Evolutionary conservation across 225 moss, liverwort and hornwort genomes (phyloP), one percentile per base, ranked within the genome.

Genomic region (Asterella californica): DNA sequence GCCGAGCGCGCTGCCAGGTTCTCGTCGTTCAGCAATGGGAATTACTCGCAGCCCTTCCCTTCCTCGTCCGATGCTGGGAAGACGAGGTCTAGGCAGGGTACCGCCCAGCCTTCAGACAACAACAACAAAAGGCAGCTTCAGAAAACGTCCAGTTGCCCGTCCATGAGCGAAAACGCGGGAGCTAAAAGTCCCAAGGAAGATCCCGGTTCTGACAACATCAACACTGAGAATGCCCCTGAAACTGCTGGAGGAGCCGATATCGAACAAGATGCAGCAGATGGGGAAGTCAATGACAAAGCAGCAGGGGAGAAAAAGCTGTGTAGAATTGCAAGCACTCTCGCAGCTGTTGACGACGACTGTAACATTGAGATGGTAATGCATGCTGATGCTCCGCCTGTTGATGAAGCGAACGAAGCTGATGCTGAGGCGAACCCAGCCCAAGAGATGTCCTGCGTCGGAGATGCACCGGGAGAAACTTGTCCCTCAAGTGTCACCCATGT

Each of bases 1-100:
- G 93, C 89, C 0, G 91, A 93, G 75, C 87, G 93, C 18, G 93
- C 91, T 1, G 91, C 91, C 1, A 87, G 88, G 36, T 91, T 88
- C 79, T 91, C 92, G 6, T 84, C 89, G 37, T 91, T 93, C 80
- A 85, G 88, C 12, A 88, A 81, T 61, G 72, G 61, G 12, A 74
- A 73, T 74, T 80, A 74, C 24, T 47, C 73, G 47, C 80, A 73
- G 62, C 48, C 80, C 30, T 74, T 74, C 19, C 62, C 48, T 55
- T 18, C 65, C 17, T 62, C 76, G 27, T 42, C 57, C 57, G 19
- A 21, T 21, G 49, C 15, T 42, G 62, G 74, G 15, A 79, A 69
- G 70, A 50, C 46, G 79, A 74, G 85, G 32, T 52, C 78, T 10
- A 81, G 81, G 57, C 77, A 79, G 59, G 50, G 78, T 30, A 77